Percentiles rank a stretch among this genome's conserved stretches.
Evolutionary conservation across 257 asterid species (phyloP).

Genomic region (Anisodus tanguticus): DNA sequence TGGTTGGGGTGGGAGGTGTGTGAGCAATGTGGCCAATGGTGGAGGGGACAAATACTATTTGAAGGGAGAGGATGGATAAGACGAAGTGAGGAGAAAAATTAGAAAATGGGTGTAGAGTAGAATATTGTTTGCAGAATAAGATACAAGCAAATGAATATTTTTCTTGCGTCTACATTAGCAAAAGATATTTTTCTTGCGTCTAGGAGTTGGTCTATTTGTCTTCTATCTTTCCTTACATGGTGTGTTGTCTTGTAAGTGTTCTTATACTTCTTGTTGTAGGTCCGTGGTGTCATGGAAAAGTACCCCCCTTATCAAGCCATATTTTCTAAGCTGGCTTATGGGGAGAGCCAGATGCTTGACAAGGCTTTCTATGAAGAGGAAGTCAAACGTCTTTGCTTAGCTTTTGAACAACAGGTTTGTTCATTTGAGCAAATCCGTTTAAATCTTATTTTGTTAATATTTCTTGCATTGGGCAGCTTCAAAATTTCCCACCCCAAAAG

Average conservation of each 20-base stretch:
- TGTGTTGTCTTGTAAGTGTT: background rate
- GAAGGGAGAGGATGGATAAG: constrained; percentile 7
- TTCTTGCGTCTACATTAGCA: no score
- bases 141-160: background rate
- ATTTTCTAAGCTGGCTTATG: constrained; percentile 78
- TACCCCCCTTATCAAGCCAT: constrained; percentile 89
- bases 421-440: constrained; percentile 19
- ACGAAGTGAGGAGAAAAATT: background rate
- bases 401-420: constrained; percentile 96
- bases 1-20: background rate
- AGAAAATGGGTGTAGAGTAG: background rate
- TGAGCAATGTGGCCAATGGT: background rate
- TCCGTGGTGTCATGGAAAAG: constrained; percentile 86
- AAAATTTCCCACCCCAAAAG: background rate
- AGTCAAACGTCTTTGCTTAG: constrained; percentile 89
- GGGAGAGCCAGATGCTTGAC: constrained; percentile 98
- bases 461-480: background rate
- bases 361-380: constrained; percentile 97
- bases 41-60: background rate
- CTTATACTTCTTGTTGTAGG: constrained; percentile 51
- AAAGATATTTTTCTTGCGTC: no score
- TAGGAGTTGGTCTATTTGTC: background rate
- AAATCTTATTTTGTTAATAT: background rate
- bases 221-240: background rate
- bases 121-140: background rate